phyloP scores from a whole-genome alignment of 345 rosid genomes.

The rapeseed (Brassica napus) region DNA sequence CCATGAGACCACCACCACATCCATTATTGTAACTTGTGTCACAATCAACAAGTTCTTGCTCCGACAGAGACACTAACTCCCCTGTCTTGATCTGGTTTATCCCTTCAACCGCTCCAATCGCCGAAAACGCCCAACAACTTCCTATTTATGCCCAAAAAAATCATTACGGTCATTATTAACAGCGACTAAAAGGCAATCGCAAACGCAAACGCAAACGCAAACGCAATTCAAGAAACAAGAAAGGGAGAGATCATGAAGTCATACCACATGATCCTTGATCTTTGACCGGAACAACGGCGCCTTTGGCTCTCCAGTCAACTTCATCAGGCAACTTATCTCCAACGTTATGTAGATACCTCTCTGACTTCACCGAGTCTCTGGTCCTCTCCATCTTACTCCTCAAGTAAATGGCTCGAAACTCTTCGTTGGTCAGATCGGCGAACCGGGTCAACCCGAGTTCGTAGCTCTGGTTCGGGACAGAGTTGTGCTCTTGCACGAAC shows the following conservation, averaged over 20 bases:
- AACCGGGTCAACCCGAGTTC: slow-evolving; percentile 64
- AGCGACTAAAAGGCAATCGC: slow-evolving; percentile 13
- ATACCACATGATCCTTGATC: slow-evolving; percentile 43
- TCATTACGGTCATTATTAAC: background rate
- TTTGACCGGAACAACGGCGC: slow-evolving; percentile 50
- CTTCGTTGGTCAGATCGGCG: slow-evolving; percentile 76
- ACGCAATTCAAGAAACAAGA: background rate
- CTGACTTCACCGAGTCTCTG: slow-evolving; percentile 15
- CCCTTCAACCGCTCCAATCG: slow-evolving; percentile 78
- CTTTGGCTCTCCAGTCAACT: slow-evolving; percentile 57
- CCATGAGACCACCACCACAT: slow-evolving; percentile 84
- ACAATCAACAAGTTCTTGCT: slow-evolving; percentile 80
- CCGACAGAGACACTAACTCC: slow-evolving; percentile 57
- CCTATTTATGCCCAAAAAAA: slow-evolving; percentile 40
- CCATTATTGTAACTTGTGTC: slow-evolving; percentile 61
- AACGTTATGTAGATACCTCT: slow-evolving; percentile 39
- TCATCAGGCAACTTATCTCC: slow-evolving; percentile 43
- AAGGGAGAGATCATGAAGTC: background rate
- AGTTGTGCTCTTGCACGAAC: slow-evolving; percentile 60
- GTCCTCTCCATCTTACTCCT: slow-evolving; percentile 37
- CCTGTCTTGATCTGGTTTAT: slow-evolving; percentile 74
- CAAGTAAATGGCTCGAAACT: slow-evolving; percentile 51
- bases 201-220: slow-evolving; percentile 31
- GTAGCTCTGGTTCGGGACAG: slow-evolving; percentile 42
- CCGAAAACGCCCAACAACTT: slow-evolving; percentile 89